Percentiles rank a stretch among this genome's conserved stretches.
phyloP scores from a whole-genome alignment of 1,139 yeast species.

The Blastobotrys proliferans region DNA sequence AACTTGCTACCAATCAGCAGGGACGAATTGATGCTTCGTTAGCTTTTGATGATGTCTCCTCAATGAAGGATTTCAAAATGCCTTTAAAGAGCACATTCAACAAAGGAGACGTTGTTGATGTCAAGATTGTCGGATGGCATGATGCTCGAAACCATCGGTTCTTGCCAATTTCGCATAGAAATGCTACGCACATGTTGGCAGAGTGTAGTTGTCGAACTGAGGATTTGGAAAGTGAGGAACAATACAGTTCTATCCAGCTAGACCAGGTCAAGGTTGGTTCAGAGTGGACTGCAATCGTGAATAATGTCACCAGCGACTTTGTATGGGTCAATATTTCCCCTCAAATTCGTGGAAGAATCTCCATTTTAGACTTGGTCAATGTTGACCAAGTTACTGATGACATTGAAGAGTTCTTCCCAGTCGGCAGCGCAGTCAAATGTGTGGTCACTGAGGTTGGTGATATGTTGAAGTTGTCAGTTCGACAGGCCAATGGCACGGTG shows the following conservation, averaged over 20 bases:
- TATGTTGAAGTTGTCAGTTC: constrained; percentile 48
- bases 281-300: constrained; percentile 48
- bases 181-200: constrained; percentile 52
- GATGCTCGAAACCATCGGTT: constrained; percentile 68
- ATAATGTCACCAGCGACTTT: constrained; percentile 48
- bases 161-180: constrained; percentile 62
- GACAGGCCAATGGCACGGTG: constrained; percentile 28
- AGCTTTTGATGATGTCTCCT: constrained; percentile 52
- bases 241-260: constrained; percentile 33
- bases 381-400: constrained; percentile 42
- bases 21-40: constrained; percentile 81
- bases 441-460: constrained; percentile 50
- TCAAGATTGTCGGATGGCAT: constrained; percentile 71
- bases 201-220: constrained; percentile 60
- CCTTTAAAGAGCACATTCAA: constrained; percentile 58
- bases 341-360: constrained; percentile 59
- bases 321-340: constrained; percentile 74
- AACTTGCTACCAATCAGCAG: constrained; percentile 70
- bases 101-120: constrained; percentile 56
- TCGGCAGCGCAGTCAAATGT: constrained; percentile 67
- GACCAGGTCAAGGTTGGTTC: constrained; percentile 44
- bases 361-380: constrained; percentile 58
- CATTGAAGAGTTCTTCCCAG: constrained; percentile 54
- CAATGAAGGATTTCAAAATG: constrained; percentile 52
- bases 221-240: constrained; percentile 34